Conservation (phyloP, 805 yeast species). For the Yarrowia sp. region DNA sequence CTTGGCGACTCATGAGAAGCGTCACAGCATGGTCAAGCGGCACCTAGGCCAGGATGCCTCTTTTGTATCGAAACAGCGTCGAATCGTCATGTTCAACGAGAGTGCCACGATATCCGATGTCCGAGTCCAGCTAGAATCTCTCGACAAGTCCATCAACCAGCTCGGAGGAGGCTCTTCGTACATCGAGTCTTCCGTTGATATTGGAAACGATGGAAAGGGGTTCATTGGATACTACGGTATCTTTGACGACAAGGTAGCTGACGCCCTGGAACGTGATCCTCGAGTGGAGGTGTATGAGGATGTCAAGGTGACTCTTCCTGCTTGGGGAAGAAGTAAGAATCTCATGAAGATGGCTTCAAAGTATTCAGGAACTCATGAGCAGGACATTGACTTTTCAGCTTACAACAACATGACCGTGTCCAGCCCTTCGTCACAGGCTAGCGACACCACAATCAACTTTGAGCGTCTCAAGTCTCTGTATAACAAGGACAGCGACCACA, state of each 20-base stretch:
- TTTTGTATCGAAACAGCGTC: background rate
- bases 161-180: background rate
- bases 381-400: background rate
- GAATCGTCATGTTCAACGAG: constrained; percentile 18
- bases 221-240: constrained; percentile 29
- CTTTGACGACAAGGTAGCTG: background rate
- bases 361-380: background rate
- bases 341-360: background rate
- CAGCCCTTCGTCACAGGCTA: background rate
- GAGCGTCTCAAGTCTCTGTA: background rate
- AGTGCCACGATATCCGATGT: constrained; percentile 3
- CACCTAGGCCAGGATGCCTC: constrained; percentile 7
- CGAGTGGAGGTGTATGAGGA: constrained; percentile 58
- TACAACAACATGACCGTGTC: background rate
- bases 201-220: constrained; percentile 16
- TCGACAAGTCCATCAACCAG: background rate
- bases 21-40: background rate
- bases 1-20: constrained; percentile 3
- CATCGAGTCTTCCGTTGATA: constrained; percentile 15
- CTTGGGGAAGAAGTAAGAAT: background rate
- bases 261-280: background rate
- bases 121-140: constrained; percentile 6
- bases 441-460: background rate
- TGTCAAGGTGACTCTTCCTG: constrained; percentile 49
- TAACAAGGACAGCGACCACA: background rate